Percentiles rank a stretch among this genome's conserved stretches.
Evolutionary conservation across 2,329 filamentous ascomycete genomes (phyloP).

Genomic region (Xenoacremonium recifei): DNA sequence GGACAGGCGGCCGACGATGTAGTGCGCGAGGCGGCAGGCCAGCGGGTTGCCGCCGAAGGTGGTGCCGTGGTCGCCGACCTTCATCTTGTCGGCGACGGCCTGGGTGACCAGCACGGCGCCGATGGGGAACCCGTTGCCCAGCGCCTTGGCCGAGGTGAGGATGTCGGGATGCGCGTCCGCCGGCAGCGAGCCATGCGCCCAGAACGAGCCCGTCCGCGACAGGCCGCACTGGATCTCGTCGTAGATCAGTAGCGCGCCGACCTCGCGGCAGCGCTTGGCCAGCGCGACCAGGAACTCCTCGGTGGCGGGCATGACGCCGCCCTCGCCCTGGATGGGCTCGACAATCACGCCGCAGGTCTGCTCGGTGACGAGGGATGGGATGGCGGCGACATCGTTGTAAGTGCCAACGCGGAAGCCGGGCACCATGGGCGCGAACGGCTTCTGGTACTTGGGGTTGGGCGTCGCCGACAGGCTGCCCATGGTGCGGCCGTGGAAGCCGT

Average conservation of each 20-base stretch:
- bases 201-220: slow-evolving; percentile 80
- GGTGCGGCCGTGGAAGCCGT: slow-evolving; percentile 93
- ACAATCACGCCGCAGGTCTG: slow-evolving; percentile 92
- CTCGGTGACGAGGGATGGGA: slow-evolving; percentile 74
- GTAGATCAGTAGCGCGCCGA: slow-evolving; percentile 86
- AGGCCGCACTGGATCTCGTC: slow-evolving; percentile 98
- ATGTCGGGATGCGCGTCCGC: slow-evolving; percentile 87
- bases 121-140: slow-evolving; percentile 95
- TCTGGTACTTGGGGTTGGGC: slow-evolving; percentile 96
- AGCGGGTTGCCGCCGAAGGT: slow-evolving; percentile 94
- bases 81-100: slow-evolving; percentile 40
- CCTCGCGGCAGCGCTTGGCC: slow-evolving; percentile 79
- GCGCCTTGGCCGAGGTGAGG: slow-evolving; percentile 89
- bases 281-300: slow-evolving; percentile 82
- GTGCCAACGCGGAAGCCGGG: slow-evolving; percentile 86
- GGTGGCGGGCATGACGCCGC: slow-evolving; percentile 81
- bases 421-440: slow-evolving; percentile 91
- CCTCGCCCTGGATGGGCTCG: slow-evolving; percentile 96
- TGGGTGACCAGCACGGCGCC: slow-evolving; percentile 60
- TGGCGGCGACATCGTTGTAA: slow-evolving; percentile 75
- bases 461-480: slow-evolving; percentile 96
- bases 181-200: slow-evolving; percentile 79
- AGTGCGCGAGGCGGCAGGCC: slow-evolving; percentile 78
- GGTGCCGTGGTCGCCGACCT: slow-evolving; percentile 80
- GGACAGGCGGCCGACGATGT: slow-evolving; percentile 77